Base-by-base conservation (phyloP, 1,284 basidiomycete genomes). In the Chiua sp. region DNA sequence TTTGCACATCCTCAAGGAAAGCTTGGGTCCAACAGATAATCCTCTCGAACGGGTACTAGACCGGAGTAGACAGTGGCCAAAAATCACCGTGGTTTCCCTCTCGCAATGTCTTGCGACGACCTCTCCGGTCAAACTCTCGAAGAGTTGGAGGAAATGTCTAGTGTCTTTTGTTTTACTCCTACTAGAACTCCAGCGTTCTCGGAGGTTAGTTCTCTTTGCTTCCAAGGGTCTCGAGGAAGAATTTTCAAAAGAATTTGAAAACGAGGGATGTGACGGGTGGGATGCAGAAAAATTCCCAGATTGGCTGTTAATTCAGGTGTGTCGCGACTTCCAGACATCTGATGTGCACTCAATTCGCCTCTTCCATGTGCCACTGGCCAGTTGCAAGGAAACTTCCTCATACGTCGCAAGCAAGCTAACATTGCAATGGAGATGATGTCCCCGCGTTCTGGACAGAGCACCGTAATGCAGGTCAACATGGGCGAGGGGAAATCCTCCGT, bases 401-500 rank as follows among this genome's bases (percentile, higher is more conserved):
- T 74, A 15, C 77, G 83, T 7, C 62, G 71, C 2, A 47, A 79
- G 15, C 84, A 85, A 60, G 64, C 68, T 8, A 56, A 67, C 0
- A 68, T 81, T 12, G 78, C 82, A 0, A 52, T 64, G 23, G 74
- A 83, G 50, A 84, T 86, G 81, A 81, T 82, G 10, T 59, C 62
- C 0, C 83, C 84, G 5, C 30, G 28, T 15, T 73, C 68, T 0
- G 48, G 57, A 8, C 23, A 59, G 11, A 84, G 77, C 56, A 76
- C 75, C 2, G 66, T 75, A 11, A 67, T 81, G 16, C 83, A 85
- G 20, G 60, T 85, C 22, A 82, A 83, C 52, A 85, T 85, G 83
- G 83, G 83, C 4, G 83, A 85, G 63, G 83, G 83, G 7, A 84
- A 85, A 62, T 80, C 82, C 2, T 80, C 81, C 1, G 82, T 85